Evolutionary conservation across 352 stramenopile species (phyloP), one percentile per base, ranked within the genome.

Genomic region (Peronospora belbahrii): DNA sequence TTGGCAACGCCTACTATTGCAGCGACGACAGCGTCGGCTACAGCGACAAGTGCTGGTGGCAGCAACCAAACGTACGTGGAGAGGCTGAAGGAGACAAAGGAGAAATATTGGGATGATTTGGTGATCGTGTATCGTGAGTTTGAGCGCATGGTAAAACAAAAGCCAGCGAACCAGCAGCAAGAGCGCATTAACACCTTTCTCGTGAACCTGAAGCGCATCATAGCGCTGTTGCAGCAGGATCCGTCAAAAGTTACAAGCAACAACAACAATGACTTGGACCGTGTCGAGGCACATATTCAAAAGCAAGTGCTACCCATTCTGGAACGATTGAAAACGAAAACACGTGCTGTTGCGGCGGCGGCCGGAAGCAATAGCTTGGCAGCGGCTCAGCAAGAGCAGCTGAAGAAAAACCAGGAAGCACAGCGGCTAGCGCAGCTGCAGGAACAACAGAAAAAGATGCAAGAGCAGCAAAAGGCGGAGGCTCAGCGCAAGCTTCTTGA

Each of bases 91-190:
- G 70, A 87, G 46, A 71, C 88, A 57, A 85, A 84, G 41, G 52
- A 57, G 15, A 91, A 91, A 48, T 89, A 91, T 37, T 91, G 77
- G 77, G 73, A 91, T 19, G 77, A 88, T 39, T 42, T 91, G 8
- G 70, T 91, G 36, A 75, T 89, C 36, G 80, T 91, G 14, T 88
- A 87, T 44, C 69, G 70, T n/a, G 80, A 91, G 43, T 89, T 91
- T 42, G 77, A 88, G 39, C 70, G 77, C 20, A 88, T 91, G 80
- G 80, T 87, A 20, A 83, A 86, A 52, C 74, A 91, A 49, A 88
- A 89, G 33, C 74, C 73, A 0, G 68, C 71, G 7, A 85, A 81
- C 11, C 74, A 86, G 47, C 77, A 91, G 42, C 74, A 87, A 31
- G 77, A 88, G 42, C 80, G 80, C 0, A 88, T 89, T 36, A 88